Base-by-base conservation (phyloP, 306 rosid species). In the Mucuna pruriens region DNA sequence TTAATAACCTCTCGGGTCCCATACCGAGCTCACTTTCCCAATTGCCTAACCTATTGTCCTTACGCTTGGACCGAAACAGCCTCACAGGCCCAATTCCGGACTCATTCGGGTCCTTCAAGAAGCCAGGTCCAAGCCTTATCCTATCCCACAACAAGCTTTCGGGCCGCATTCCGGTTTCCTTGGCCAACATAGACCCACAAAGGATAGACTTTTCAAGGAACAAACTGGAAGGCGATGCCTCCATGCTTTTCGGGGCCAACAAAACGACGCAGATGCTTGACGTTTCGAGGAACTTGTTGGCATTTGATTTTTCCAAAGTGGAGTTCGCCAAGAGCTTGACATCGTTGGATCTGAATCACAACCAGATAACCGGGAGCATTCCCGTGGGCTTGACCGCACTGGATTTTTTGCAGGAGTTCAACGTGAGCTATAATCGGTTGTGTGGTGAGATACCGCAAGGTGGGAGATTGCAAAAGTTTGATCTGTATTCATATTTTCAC, bases 161-260 rank as follows among this genome's bases (percentile, higher is more conserved):
- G 0, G 94, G 90, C 20, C 55, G 36, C 23, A 89, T 94, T 36
- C 97, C 98, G 0, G 16, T 64, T 12, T 85, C 92, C 15, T 33
- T 94, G 2, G 87, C 73, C 4, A 65, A 84, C 8, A 3, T 77
- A 55, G 45, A 87, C 73, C 87, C 81, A 1, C 4, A 63, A 7
- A 2, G 13, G 2, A 20, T 92, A 11, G 89, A 90, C 23, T 73
- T 94, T 7, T 90, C 94, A 0, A 80, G 96, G 3, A 94, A 94
- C 92, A 90, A 61, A 87, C 89, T 94, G 0, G 74, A 77, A 80
- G 98, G 98, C 0, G 98, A 92, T 48, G 96, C 90, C 0, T 87
- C 91, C 0, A 5, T 89, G 83, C 54, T 94, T 10, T 89, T 94
- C 33, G 91, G 94, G 1, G 2, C 20, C 6, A 83, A 82, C 61